Evolutionary conservation across 1,139 yeast genomes (phyloP).

Genomic region (Wickerhamomyces sp.): DNA sequence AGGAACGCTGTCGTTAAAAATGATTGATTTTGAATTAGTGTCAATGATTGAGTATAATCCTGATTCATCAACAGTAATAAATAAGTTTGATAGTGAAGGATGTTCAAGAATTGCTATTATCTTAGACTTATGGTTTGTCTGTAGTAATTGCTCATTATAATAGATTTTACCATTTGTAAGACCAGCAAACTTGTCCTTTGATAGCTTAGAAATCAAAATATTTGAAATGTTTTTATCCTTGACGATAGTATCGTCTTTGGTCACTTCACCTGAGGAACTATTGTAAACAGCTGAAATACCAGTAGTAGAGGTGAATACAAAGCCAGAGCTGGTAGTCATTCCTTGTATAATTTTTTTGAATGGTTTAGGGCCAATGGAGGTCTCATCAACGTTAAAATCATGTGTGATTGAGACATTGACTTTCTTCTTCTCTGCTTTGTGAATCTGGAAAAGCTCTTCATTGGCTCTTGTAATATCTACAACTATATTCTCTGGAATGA

Average conservation of each 20-base stretch:
- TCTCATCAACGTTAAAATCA: slow-evolving; percentile 6
- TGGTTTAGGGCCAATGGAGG: slow-evolving; percentile 8
- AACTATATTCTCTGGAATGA: slow-evolving; percentile 20
- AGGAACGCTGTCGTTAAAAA: slow-evolving; percentile 8
- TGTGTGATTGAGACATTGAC: slow-evolving; percentile 25
- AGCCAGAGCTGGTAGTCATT: slow-evolving; percentile 5
- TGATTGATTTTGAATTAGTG: slow-evolving; percentile 5
- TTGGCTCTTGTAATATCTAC: slow-evolving; percentile 32
- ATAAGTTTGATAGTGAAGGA: slow-evolving; percentile 28
- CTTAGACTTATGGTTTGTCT: slow-evolving; percentile 14
- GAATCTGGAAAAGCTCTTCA: slow-evolving; percentile 36
- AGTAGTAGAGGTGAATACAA: slow-evolving; percentile 17
- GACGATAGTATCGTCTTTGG: slow-evolving; percentile 10
- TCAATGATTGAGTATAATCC: slow-evolving; percentile 33
- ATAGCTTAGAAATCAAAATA: slow-evolving; percentile 1
- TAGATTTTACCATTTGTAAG: slow-evolving; percentile 15
- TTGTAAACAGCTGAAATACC: slow-evolving; percentile 27
- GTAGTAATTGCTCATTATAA: slow-evolving; percentile 8
- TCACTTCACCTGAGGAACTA: slow-evolving; percentile 3
- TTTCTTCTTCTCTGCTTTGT: slow-evolving; percentile 38
- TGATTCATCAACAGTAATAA: slow-evolving; percentile 29
- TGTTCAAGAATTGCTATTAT: slow-evolving; percentile 25
- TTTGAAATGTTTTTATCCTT: slow-evolving; percentile 11
- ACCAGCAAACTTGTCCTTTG: slow-evolving; percentile 13
- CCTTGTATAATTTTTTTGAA: slow-evolving; percentile 11